Evolutionary conservation across 2,329 filamentous ascomycete genomes (phyloP).

Genomic region (Aspergillus brunneoviolaceus): DNA sequence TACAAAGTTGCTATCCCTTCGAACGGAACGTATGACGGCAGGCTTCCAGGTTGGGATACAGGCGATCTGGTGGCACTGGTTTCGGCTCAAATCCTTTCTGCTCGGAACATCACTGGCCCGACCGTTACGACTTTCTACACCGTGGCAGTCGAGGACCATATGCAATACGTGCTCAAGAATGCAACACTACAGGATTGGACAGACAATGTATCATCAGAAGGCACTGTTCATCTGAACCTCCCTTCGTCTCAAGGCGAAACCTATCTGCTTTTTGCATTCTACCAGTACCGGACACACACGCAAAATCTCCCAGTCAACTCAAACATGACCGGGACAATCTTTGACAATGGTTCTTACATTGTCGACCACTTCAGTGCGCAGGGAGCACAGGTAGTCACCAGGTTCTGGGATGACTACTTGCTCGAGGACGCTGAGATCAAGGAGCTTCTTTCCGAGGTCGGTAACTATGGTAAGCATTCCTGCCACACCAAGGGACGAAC

Average conservation of each 20-base stretch:
- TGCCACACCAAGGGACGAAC: too few relatives aligned
- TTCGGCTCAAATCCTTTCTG: constrained; percentile 19
- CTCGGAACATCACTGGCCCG: constrained; percentile 14
- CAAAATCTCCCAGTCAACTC: background rate
- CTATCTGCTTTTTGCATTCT: constrained; percentile 12
- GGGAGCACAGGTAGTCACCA: constrained; percentile 36
- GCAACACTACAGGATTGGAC: constrained; percentile 13
- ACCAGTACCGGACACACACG: background rate
- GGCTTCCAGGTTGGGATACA: constrained; percentile 12
- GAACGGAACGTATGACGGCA: background rate
- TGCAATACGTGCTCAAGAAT: constrained; percentile 12
- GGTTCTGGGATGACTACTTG: constrained; percentile 44
- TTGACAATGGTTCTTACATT: constrained; percentile 39
- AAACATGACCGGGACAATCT: background rate
- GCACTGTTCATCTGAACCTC: constrained; percentile 11
- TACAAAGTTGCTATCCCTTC: background rate
- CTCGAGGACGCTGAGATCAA: constrained; percentile 29
- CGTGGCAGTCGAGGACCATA: constrained; percentile 8
- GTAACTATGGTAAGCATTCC: constrained; percentile 29
- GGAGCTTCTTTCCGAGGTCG: constrained; percentile 32
- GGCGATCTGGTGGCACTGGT: constrained; percentile 31
- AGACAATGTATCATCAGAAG: constrained; percentile 9
- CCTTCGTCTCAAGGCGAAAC: background rate
- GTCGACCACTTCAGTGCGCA: constrained; percentile 43
- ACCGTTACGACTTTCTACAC: constrained; percentile 1